Evolutionary conservation across 2,329 filamentous ascomycete species (phyloP), one percentile per base, ranked within the genome.

Genomic region (Aspergillus nomiae): DNA sequence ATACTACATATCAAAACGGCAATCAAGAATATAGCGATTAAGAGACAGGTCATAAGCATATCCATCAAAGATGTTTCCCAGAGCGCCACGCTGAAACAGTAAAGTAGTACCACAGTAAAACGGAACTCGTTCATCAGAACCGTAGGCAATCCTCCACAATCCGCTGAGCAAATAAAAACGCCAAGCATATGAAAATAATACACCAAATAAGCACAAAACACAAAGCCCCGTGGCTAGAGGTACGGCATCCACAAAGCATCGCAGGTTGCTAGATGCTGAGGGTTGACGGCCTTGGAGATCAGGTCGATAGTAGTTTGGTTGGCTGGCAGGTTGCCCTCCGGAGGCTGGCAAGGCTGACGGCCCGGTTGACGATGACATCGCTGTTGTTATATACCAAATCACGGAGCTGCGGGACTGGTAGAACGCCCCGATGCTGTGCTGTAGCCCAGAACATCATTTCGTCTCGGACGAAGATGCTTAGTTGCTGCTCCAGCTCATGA

Each of bases 361-460:
- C 94, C 65, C 93, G 87, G 83, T 96, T 97, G 58, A 97, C 93
- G 63, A 99, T 93, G 69, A 92, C 86, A 63, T 97, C 93, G 69
- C 90, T 92, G 77, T 99, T 99, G 59, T 86, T 83, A 79, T 93
- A 89, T 38, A 97, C 94, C 66, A 89, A 87, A 62, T 95, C 92
- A 26, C 92, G 84, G 56, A 96, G 82, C 74, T 92, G 89, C 36
- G 84, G 87, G 63, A 92, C 89, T 48, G 85, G 86, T 70, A 90
- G 83, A 30, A 80, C 77, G 7, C 82, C 78, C 53, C 92, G 87
- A 74, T 96, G 92, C 66, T 88, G 86, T 67, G 89, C 90, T 3
- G 91, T 96, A 70, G 94, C 94, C 95, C 95, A 99, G 81, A 94
- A 96, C 68, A 94, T 94, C 86, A 99, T 96, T 80, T 99, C 95